Percentiles rank a stretch among this genome's conserved stretches.
Evolutionary conservation across 1,139 yeast genomes (phyloP).

Genomic region (Diutina neorugosa): DNA sequence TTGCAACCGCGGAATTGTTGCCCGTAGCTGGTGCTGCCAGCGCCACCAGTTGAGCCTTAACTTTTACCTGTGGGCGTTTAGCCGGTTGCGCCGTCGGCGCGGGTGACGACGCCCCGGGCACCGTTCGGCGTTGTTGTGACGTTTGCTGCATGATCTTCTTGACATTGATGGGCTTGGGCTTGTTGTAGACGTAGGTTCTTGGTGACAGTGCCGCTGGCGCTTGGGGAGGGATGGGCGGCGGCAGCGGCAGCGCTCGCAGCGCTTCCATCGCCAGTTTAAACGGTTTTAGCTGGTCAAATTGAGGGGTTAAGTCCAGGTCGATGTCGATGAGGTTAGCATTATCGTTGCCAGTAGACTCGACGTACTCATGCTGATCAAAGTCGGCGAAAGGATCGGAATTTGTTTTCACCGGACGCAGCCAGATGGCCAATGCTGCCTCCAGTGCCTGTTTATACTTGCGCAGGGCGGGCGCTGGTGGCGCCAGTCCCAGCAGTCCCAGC

Average conservation of each 20-base stretch:
- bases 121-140: neutral
- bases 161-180: slow-evolving; percentile 32
- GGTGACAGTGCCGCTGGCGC: slow-evolving; percentile 6
- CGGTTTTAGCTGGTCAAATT: neutral
- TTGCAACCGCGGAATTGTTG: slow-evolving; percentile 4
- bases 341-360: neutral
- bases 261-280: neutral
- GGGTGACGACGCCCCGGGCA: slow-evolving; percentile 4
- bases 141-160: slow-evolving; percentile 20
- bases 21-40: neutral
- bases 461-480: slow-evolving; percentile 11
- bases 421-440: slow-evolving; percentile 1
- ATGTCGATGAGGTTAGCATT: slow-evolving; percentile 23
- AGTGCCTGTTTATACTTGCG: slow-evolving; percentile 7
- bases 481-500: slow-evolving; percentile 3
- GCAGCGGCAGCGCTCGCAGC: neutral
- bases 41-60: neutral
- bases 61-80: neutral
- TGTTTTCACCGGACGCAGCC: neutral
- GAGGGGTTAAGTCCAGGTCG: slow-evolving; percentile 12
- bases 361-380: slow-evolving; percentile 24
- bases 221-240: neutral
- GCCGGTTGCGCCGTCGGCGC: slow-evolving; percentile 5
- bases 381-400: slow-evolving; percentile 29
- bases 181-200: slow-evolving; percentile 22